Conservation (phyloP, 768 basidiomycete species). For the Imleria badia region DNA sequence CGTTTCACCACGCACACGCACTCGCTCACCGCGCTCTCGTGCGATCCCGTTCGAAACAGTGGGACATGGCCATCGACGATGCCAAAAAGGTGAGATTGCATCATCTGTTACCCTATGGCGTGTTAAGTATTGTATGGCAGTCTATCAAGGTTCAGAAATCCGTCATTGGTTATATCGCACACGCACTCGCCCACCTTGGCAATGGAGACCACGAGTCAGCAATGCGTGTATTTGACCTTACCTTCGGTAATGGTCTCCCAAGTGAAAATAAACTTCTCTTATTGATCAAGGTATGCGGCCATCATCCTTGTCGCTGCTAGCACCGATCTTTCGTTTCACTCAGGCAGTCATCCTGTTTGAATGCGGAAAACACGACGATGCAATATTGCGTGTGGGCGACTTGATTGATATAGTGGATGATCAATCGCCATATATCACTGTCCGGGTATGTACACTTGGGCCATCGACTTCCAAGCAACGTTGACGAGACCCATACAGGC, state of each 20-base stretch:
- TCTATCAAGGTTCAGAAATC: slow-evolving; percentile 12
- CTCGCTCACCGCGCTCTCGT: slow-evolving; percentile 4
- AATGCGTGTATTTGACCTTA: slow-evolving; percentile 1
- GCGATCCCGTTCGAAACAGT: background rate
- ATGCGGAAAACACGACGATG: background rate
- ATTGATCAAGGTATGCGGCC: slow-evolving; percentile 3
- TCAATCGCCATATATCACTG: too few relatives aligned
- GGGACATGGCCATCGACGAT: slow-evolving; percentile 1
- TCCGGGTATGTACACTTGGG: too few relatives aligned
- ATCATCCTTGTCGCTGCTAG: background rate
- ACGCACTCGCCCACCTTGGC: background rate
- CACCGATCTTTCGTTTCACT: background rate
- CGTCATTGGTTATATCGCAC: slow-evolving; percentile 9
- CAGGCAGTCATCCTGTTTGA: background rate
- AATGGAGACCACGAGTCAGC: background rate
- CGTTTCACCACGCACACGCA: background rate
- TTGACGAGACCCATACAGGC: too few relatives aligned
- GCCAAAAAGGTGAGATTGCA: background rate
- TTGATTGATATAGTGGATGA: too few relatives aligned
- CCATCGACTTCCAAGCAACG: too few relatives aligned
- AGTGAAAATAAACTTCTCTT: slow-evolving; percentile 3
- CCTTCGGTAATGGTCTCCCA: background rate
- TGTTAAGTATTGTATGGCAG: background rate
- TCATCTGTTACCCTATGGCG: too few relatives aligned
- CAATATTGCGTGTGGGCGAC: too few relatives aligned